These are phyloP conservation scores for Paxillus involutus DNA, from an alignment of 768 basidiomycete species.

Conservation along the genomic window DNA sequence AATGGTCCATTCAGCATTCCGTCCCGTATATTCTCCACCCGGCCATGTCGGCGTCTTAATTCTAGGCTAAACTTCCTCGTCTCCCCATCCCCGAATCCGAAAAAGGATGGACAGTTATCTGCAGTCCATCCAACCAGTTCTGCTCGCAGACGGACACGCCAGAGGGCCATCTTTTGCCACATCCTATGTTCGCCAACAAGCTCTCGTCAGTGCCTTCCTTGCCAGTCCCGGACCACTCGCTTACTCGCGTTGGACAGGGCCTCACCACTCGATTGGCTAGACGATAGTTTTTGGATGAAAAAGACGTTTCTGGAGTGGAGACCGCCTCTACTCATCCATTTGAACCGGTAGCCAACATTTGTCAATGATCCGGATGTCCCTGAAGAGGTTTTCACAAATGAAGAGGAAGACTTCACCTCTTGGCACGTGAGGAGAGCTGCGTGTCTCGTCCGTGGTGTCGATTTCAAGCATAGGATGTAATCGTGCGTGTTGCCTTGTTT, in stretches of 20 bases:
- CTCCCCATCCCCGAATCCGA: constrained; percentile 82
- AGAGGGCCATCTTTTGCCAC: constrained; percentile 48
- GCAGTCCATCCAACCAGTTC: constrained; percentile 72
- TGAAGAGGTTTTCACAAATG: constrained; percentile 24
- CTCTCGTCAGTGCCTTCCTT: constrained; percentile 18
- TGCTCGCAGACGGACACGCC: constrained; percentile 69
- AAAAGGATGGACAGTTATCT: constrained; percentile 75
- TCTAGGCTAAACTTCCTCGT: constrained; percentile 46
- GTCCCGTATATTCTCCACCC: background rate
- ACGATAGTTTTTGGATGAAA: no score
- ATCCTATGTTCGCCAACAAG: constrained; percentile 19
- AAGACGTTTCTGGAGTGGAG: constrained; percentile 89
- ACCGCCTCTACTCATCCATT: constrained; percentile 80
- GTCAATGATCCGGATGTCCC: constrained; percentile 71
- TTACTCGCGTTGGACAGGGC: constrained; percentile 69
- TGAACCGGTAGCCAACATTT: constrained; percentile 96
- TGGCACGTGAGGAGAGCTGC: constrained; percentile 89
- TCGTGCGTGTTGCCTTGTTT: constrained; percentile 44
- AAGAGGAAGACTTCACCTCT: constrained; percentile 48
- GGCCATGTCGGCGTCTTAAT: background rate
- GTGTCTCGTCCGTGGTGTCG: constrained; percentile 73
- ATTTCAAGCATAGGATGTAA: constrained; percentile 66
- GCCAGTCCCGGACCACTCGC: constrained; percentile 12
- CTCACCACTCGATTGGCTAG: constrained; percentile 91
- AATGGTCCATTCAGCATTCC: background rate